phyloP scores from a whole-genome alignment of 2,329 filamentous ascomycete species.

The Colletotrichum nymphaeae region DNA sequence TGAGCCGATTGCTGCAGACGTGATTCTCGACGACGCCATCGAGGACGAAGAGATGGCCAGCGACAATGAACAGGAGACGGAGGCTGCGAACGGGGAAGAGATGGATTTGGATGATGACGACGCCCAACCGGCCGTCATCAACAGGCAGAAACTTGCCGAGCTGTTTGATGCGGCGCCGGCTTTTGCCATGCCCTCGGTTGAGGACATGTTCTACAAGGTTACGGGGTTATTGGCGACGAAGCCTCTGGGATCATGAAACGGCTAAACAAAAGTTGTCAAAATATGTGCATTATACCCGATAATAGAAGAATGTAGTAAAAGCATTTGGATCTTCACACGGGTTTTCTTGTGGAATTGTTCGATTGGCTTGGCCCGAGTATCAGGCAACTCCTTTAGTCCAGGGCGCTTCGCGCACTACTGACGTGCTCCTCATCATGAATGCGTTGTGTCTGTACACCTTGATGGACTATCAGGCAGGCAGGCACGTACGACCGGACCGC shows the following conservation, averaged over 20 bases:
- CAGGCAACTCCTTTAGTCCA: not conserved
- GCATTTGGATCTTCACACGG: not conserved
- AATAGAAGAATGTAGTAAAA: conserved; percentile 29
- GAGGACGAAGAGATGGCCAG: conserved; percentile 56
- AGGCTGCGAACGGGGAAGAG: conserved; percentile 53
- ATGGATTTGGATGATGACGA: conserved; percentile 61
- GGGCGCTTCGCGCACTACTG: too few relatives aligned
- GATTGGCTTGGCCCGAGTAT: not conserved
- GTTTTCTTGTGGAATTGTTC: not conserved
- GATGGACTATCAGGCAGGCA: too few relatives aligned
- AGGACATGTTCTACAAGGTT: conserved; percentile 82
- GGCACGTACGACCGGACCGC: too few relatives aligned
- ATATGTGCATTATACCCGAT: conserved; percentile 35
- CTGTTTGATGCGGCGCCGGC: conserved; percentile 78
- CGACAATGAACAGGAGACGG: conserved; percentile 54
- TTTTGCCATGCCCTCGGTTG: conserved; percentile 77
- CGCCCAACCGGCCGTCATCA: conserved; percentile 69
- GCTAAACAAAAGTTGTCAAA: conserved; percentile 22
- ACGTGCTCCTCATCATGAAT: too few relatives aligned
- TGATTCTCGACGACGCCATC: conserved; percentile 41
- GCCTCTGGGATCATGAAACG: conserved; percentile 49
- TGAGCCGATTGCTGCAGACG: conserved; percentile 38
- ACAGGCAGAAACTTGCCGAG: conserved; percentile 74
- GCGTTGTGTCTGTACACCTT: too few relatives aligned
- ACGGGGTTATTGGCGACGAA: conserved; percentile 72